Evolutionary conservation across 768 basidiomycete species (phyloP).

Genomic region (Rickenella mellea): DNA sequence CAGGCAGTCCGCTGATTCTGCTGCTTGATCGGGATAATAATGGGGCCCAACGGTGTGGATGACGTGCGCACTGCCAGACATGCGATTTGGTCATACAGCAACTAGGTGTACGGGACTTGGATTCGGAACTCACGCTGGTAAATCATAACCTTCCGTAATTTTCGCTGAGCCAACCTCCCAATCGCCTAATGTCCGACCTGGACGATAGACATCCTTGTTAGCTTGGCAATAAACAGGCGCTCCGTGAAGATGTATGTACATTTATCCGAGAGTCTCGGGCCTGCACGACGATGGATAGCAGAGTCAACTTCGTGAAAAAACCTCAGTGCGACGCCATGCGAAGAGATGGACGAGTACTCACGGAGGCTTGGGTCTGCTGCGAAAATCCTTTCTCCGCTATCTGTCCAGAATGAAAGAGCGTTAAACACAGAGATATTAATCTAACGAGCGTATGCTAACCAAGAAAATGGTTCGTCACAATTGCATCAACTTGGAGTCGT

Average conservation of each 20-base stretch:
- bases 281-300: slow-evolving; percentile 72
- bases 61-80: slow-evolving; percentile 46
- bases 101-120: too few relatives aligned
- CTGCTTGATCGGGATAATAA: slow-evolving; percentile 33
- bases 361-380: too few relatives aligned
- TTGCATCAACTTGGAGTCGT: slow-evolving; percentile 53
- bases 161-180: slow-evolving; percentile 68
- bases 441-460: slow-evolving; percentile 29
- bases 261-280: slow-evolving; percentile 53
- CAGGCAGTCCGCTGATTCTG: slow-evolving; percentile 42
- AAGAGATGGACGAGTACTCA: slow-evolving; percentile 12
- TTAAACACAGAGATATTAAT: background rate
- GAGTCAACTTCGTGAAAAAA: slow-evolving; percentile 48
- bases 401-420: background rate
- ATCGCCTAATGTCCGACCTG: slow-evolving; percentile 57
- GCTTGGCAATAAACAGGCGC: background rate
- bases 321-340: background rate
- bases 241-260: slow-evolving; percentile 29
- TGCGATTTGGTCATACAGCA: too few relatives aligned
- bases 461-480: slow-evolving; percentile 64
- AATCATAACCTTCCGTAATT: slow-evolving; percentile 66
- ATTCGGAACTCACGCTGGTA: slow-evolving; percentile 72
- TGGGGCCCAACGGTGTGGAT: slow-evolving; percentile 81
- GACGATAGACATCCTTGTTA: background rate
- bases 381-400: too few relatives aligned